Conservation (phyloP, 495 filamentous ascomycete species). For the Penicillium cataractarum region DNA sequence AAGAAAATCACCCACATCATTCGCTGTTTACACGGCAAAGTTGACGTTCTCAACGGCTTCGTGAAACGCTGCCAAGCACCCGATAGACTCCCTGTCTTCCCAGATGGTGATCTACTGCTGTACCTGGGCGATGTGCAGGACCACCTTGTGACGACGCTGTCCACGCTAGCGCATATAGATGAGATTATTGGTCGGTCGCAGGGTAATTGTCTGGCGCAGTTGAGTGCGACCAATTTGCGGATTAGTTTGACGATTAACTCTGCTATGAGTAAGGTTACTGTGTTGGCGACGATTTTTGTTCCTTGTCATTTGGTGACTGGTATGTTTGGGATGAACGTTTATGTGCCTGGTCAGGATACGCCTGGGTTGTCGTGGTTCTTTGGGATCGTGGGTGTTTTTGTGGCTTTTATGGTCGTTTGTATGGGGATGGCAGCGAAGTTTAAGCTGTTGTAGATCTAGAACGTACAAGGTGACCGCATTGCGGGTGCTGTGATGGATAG, state of each 20-base stretch:
- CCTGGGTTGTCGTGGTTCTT: conserved; percentile 71
- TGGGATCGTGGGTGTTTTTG: conserved; percentile 69
- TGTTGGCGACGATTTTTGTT: conserved; percentile 90
- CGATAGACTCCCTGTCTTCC: conserved; percentile 81
- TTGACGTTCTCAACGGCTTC: conserved; percentile 94
- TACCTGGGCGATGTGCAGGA: conserved; percentile 96
- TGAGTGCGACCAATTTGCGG: conserved; percentile 80
- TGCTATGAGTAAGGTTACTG: conserved; percentile 84
- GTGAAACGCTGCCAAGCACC: conserved; percentile 86
- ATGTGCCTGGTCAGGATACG: conserved; percentile 66
- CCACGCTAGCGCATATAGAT: conserved; percentile 85
- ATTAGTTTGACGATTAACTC: conserved; percentile 74
- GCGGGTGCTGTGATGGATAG: neutral
- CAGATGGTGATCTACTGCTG: conserved; percentile 84
- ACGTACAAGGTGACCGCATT: neutral
- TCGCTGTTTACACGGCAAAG: conserved; percentile 85
- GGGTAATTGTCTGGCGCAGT: conserved; percentile 89
- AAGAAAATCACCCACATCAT: conserved; percentile 90
- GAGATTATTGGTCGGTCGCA: conserved; percentile 89
- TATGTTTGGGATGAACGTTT: conserved; percentile 95
- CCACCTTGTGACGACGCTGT: conserved; percentile 96
- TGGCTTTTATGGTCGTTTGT: conserved; percentile 56
- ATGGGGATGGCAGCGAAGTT: conserved; percentile 41
- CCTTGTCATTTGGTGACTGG: conserved; percentile 90
- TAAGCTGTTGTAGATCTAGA: conserved; percentile 19